Evolutionary conservation across 345 rosid species (phyloP).

Genomic region (Citrus hindsii): DNA sequence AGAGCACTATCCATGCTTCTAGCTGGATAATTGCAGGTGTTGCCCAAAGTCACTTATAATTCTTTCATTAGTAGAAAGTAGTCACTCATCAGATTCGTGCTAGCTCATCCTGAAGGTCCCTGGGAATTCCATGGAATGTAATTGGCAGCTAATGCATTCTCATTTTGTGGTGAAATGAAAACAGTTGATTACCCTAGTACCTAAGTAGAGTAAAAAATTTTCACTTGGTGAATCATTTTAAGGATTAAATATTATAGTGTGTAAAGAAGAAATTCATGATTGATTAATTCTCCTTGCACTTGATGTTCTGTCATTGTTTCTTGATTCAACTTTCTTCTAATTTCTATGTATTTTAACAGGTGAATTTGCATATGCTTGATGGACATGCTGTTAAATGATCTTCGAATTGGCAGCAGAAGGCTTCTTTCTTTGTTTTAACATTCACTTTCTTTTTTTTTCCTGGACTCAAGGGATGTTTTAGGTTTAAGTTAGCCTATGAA

Average conservation of each 20-base stretch:
- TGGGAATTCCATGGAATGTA: background rate
- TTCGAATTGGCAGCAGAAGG: background rate
- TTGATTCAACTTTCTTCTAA: background rate
- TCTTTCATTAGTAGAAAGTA: background rate
- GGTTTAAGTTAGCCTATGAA: background rate
- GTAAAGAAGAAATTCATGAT: background rate
- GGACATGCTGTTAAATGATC: background rate
- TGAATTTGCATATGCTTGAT: background rate
- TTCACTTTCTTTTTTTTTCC: background rate
- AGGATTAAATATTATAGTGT: background rate
- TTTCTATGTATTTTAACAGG: slow-evolving; percentile 4
- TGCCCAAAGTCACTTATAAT: background rate
- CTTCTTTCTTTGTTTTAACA: background rate
- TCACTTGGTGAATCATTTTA: background rate
- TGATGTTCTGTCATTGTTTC: background rate
- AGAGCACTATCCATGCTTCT: background rate
- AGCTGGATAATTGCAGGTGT: background rate
- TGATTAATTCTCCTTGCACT: background rate
- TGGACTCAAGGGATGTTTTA: background rate
- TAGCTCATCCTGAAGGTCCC: background rate
- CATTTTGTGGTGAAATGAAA: background rate
- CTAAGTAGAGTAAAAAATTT: background rate
- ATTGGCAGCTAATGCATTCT: background rate
- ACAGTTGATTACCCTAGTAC: background rate
- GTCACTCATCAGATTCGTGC: background rate